Base-by-base conservation (phyloP, 495 filamentous ascomycete species). In the Chaetomium cochliodes region DNA sequence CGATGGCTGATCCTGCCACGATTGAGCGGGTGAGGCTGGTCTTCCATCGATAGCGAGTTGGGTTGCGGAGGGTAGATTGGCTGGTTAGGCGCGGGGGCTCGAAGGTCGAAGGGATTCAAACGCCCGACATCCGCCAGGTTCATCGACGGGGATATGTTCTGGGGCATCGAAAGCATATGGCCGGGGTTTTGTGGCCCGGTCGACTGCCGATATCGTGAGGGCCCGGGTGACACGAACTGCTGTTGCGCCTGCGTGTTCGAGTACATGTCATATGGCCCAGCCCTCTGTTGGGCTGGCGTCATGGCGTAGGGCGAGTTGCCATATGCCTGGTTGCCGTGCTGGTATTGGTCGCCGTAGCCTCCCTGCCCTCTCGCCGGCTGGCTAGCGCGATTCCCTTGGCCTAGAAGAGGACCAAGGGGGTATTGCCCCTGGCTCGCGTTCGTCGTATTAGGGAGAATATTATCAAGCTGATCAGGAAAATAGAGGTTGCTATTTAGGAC, bases 1-100 rank as follows among this genome's bases (percentile, higher is more conserved):
- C 58, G 61, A 23, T 67, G 59, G 12, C 22, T 26, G 30, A 71
- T 44, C 22, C 23, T 60, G 9, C 41, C 12, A 26, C 22, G 57
- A 5, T 42, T 53, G 49, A 44, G 47, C 2, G 46, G 20, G 0
- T 39, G 41, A 37, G 33, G 33, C 5, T 37, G 8, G 33, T 7
- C 33, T 12, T 37, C 5, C 9, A 8, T 5, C 11, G 5, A 26
- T 2, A 9, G 28, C 52, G n/a, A 28, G 30, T 55, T 39, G 53
- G 18, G 49, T 26, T 1, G 22, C 16, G 49, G 47, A 5, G 22
- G 12, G 23, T 52, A 15, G 8, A 23, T 9, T 26, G 49, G 6
- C 22, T 25, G 49, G 23, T 52, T 52, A 13, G 23, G 22, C 49
- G 13, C 49, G 49, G 49, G 49, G 2, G 13, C 5, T 23, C 3